Conservation (phyloP, 2,329 filamentous ascomycete species). For the Cordyceps pruinosa region DNA sequence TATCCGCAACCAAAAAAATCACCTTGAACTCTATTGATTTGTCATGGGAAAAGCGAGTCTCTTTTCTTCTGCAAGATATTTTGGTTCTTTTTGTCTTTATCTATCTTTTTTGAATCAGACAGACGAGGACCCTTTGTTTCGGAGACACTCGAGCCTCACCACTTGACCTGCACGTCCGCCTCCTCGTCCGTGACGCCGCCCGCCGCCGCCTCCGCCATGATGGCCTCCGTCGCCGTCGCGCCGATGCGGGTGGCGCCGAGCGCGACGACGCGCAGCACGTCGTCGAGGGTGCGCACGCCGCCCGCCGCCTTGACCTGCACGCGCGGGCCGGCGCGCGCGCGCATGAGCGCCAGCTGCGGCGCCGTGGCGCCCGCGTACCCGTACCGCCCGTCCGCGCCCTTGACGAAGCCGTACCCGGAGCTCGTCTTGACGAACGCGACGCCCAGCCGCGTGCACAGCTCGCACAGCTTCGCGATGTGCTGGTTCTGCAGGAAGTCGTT, state of each 20-base stretch:
- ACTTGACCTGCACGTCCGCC: slow-evolving; percentile 15
- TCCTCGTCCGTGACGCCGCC: slow-evolving; percentile 34
- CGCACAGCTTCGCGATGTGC: slow-evolving; percentile 45
- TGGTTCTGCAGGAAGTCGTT: slow-evolving; percentile 47
- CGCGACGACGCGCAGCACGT: background rate
- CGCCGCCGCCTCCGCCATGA: background rate
- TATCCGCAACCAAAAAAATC: background rate
- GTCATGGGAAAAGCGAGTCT: slow-evolving; percentile 1
- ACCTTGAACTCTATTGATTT: background rate
- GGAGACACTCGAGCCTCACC: too few relatives aligned
- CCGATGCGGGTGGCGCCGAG: background rate
- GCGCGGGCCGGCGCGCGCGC: slow-evolving; percentile 23
- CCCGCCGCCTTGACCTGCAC: slow-evolving; percentile 49
- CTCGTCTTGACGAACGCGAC: slow-evolving; percentile 56
- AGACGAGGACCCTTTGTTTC: too few relatives aligned
- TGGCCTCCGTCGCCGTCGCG: background rate
- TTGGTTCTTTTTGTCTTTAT: background rate
- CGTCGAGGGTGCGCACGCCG: background rate
- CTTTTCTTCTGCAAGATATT: background rate
- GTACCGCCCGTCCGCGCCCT: slow-evolving; percentile 44
- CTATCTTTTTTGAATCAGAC: slow-evolving; percentile 7
- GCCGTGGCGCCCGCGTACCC: slow-evolving; percentile 46
- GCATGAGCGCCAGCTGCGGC: background rate
- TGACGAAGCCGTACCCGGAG: slow-evolving; percentile 55
- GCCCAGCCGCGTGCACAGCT: slow-evolving; percentile 43